Evolutionary conservation across 768 basidiomycete genomes (phyloP), one percentile per base, ranked within the genome.

Genomic region (Wakefieldia striispora): DNA sequence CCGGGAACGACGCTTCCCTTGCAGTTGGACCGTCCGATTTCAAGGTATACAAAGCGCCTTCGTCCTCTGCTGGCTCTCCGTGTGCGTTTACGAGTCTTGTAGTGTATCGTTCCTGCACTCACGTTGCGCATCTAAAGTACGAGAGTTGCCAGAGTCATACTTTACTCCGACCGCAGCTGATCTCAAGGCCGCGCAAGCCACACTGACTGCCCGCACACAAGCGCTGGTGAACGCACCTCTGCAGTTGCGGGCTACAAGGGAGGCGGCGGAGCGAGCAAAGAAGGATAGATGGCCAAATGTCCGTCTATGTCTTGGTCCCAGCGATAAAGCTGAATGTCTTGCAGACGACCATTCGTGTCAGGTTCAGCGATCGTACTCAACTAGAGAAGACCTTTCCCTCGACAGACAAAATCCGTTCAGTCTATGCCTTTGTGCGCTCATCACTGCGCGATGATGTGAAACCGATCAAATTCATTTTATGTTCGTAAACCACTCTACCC

Each of bases 391-490:
- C 70, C 0, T 94, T 95, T 61, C 75, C 82, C 3, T 93, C 92
- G 6, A 79, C 78, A 4, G 81, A 83, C 68, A 93, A 88, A 65
- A 91, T 95, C 43, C 79, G 80, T 43, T 75, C 85, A 3, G 81
- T 95, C 9, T 95, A 95, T 63, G 88, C 87, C 10, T 94, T 94
- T 55, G 90, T 93, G 45, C 79, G 86, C 29, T 70, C 74, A 27
- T 79, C 81, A 19, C 71, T 95, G 29, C 72, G 81, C 37, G 87
- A 89, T 48, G 88, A 91, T 53, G 81, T 84, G 39, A 83, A 88
- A 63, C 76, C 83, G 3, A 80, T 81, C 68, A 91, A 91, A 59
- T 95, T 93, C 60, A 75, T 92, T 34, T 75, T 95, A 34, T 95
- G 92, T 94, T 58, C 45, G 83, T 77, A 29, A 26, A 31, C 23